Conservation (phyloP, 2,329 filamentous ascomycete genomes). For the Fusarium coffeatum region DNA sequence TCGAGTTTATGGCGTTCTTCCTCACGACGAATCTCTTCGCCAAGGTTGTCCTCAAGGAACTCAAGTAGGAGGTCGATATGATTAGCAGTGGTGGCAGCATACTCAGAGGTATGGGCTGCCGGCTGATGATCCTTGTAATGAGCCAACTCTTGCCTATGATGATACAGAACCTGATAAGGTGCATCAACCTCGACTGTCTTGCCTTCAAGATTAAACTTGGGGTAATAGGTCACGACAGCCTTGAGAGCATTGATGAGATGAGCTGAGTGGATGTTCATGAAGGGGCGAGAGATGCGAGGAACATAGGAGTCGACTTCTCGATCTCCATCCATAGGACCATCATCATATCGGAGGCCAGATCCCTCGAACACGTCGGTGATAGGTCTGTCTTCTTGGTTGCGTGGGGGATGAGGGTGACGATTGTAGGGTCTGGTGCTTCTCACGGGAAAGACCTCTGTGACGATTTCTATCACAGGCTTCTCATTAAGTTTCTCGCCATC, state of each 20-base stretch:
- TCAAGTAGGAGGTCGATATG: constrained; percentile 60
- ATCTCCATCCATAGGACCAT: constrained; percentile 43
- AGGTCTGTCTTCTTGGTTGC: constrained; percentile 42
- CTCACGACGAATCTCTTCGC: constrained; percentile 55
- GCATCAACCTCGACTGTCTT: constrained; percentile 55
- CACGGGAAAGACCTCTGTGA: constrained; percentile 53
- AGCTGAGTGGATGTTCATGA: constrained; percentile 59
- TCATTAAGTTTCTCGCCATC: constrained; percentile 18
- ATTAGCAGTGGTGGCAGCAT: constrained; percentile 53
- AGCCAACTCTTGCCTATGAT: constrained; percentile 58
- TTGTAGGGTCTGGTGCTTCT: not conserved
- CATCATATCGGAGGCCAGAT: constrained; percentile 43
- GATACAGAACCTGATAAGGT: constrained; percentile 62
- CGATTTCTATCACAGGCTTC: constrained; percentile 56
- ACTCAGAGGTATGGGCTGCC: constrained; percentile 54
- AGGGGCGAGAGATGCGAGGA: constrained; percentile 49
- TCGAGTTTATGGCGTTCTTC: constrained; percentile 53
- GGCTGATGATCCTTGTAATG: constrained; percentile 58
- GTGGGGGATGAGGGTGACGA: constrained; percentile 12
- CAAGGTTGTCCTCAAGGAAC: constrained; percentile 56
- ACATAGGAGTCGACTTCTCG: constrained; percentile 42
- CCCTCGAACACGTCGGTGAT: constrained; percentile 47
- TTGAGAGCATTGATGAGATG: constrained; percentile 61
- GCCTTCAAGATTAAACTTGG: constrained; percentile 53
- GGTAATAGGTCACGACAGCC: constrained; percentile 62